Conservation (phyloP, 768 basidiomycete genomes). For the Boletus sensibilis region DNA sequence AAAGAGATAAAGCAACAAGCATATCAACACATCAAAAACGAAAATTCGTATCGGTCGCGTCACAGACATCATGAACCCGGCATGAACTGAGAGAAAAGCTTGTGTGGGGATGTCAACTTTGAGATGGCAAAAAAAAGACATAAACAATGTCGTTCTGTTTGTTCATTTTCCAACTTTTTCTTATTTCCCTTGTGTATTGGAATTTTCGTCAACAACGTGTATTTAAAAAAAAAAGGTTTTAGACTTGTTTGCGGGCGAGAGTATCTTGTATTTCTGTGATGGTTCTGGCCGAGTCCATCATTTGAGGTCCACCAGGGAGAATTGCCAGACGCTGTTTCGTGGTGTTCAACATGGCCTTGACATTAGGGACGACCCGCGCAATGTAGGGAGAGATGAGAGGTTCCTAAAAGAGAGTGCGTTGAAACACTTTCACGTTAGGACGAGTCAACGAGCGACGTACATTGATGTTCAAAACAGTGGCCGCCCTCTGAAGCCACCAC, state of each 20-base stretch:
- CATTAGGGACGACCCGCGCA: slow-evolving; percentile 75
- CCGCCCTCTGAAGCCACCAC: slow-evolving; percentile 85
- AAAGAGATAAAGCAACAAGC: slow-evolving; percentile 11
- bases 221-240: neutral
- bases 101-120: neutral
- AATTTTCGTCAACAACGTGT: neutral
- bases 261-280: slow-evolving; percentile 76
- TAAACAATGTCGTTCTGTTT: slow-evolving; percentile 1
- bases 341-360: slow-evolving; percentile 71
- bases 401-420: slow-evolving; percentile 44
- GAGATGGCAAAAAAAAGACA: neutral
- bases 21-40: slow-evolving; percentile 4
- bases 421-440: neutral
- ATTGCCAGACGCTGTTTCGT: slow-evolving; percentile 80
- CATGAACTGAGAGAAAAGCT: slow-evolving; percentile 16
- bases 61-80: slow-evolving; percentile 25
- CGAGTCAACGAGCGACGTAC: slow-evolving; percentile 37
- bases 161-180: neutral
- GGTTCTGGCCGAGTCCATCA: slow-evolving; percentile 65
- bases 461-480: slow-evolving; percentile 68
- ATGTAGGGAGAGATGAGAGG: slow-evolving; percentile 81
- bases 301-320: slow-evolving; percentile 67
- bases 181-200: neutral
- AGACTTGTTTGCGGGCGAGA: slow-evolving; percentile 46
- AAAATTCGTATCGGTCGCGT: slow-evolving; percentile 14